Percentiles rank a stretch among this genome's conserved stretches.
These are phyloP conservation scores for Exophiala bonariae DNA, from an alignment of 2,329 filamentous ascomycete species.

Conservation along the genomic window DNA sequence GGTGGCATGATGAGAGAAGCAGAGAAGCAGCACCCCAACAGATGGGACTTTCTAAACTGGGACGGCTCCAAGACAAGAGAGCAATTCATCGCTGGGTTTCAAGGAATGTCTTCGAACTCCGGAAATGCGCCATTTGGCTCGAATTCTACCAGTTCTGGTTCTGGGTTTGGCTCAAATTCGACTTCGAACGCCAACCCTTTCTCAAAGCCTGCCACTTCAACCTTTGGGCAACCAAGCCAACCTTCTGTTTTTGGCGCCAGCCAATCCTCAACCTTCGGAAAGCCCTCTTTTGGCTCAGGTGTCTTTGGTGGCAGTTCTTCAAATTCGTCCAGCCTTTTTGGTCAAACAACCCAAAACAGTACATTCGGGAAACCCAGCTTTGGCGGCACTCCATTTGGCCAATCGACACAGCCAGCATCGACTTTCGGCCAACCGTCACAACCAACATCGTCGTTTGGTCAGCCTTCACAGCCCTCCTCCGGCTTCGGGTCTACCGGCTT, in stretches of 20 bases:
- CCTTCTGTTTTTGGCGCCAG: constrained; percentile 31
- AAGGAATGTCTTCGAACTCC: constrained; percentile 2
- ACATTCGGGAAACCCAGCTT: constrained; percentile 36
- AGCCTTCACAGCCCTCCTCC: constrained; percentile 28
- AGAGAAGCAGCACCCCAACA: constrained; percentile 72
- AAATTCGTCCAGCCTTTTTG: constrained; percentile 30
- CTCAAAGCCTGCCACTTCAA: constrained; percentile 29
- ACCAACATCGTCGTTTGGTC: constrained; percentile 34
- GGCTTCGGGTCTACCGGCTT: background rate
- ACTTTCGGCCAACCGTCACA: constrained; percentile 28
- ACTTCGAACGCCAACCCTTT: constrained; percentile 23
- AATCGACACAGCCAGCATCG: constrained; percentile 31
- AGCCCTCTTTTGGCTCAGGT: constrained; percentile 31
- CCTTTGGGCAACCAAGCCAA: constrained; percentile 43
- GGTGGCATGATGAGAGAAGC: constrained; percentile 67
- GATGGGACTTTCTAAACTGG: constrained; percentile 61
- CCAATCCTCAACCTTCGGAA: constrained; percentile 34
- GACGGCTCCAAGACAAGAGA: constrained; percentile 24
- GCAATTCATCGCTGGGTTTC: constrained; percentile 36
- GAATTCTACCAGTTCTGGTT: background rate
- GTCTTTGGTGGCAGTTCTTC: constrained; percentile 32
- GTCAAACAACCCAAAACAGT: constrained; percentile 16
- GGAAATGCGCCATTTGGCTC: background rate
- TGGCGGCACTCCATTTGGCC: constrained; percentile 33
- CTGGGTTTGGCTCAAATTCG: constrained; percentile 10